phyloP scores from a whole-genome alignment of 768 basidiomycete species.

The Chalciporus sphaerocephalus region DNA sequence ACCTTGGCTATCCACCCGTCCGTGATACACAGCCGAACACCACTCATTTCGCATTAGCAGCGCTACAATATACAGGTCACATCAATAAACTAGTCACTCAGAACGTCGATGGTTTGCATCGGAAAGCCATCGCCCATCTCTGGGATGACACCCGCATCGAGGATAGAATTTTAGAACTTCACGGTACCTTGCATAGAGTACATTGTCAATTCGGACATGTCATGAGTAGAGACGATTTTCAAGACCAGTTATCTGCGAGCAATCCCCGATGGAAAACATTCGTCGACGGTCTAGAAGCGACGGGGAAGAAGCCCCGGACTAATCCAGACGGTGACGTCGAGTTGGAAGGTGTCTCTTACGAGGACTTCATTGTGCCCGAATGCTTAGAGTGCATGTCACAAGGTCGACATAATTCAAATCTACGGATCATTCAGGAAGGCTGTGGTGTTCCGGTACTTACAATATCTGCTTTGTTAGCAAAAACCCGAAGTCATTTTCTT shows the following conservation, averaged over 20 bases:
- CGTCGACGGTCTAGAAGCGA: slow-evolving; percentile 57
- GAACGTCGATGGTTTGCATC: slow-evolving; percentile 94
- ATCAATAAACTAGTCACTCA: slow-evolving; percentile 71
- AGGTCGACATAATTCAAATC: slow-evolving; percentile 55
- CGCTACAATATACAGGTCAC: slow-evolving; percentile 65
- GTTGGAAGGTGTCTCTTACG: slow-evolving; percentile 71
- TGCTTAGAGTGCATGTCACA: slow-evolving; percentile 66
- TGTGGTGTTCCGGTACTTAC: too few relatives aligned
- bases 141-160: slow-evolving; percentile 35
- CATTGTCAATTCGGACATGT: slow-evolving; percentile 72
- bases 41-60: slow-evolving; percentile 83
- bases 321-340: slow-evolving; percentile 96
- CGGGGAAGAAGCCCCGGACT: slow-evolving; percentile 60
- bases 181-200: slow-evolving; percentile 83
- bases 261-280: slow-evolving; percentile 81
- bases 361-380: slow-evolving; percentile 73
- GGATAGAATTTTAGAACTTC: slow-evolving; percentile 69
- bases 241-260: slow-evolving; percentile 60
- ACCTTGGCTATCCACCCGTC: slow-evolving; percentile 83
- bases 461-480: slow-evolving; percentile 38
- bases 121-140: slow-evolving; percentile 60
- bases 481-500: slow-evolving; percentile 87
- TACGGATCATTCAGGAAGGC: too few relatives aligned
- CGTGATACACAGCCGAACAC: slow-evolving; percentile 82
- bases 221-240: slow-evolving; percentile 65